phyloP scores from a whole-genome alignment of 768 basidiomycete species.

The Lactarius indigo region DNA sequence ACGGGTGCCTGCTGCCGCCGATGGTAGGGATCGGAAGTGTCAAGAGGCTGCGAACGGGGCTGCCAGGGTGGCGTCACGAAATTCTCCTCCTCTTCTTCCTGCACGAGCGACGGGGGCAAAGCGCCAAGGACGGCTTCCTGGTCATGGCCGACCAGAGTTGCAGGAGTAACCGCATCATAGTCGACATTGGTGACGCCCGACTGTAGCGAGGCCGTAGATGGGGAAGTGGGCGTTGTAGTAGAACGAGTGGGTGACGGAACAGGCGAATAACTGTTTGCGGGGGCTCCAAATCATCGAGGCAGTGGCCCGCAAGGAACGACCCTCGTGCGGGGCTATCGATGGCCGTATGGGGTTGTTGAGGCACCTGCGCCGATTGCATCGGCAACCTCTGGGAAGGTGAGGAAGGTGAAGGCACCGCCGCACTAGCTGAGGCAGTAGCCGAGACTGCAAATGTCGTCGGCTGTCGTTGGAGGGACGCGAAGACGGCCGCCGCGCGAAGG shows the following conservation, averaged over 20 bases:
- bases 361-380: background rate
- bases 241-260: conserved; percentile 19
- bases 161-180: background rate
- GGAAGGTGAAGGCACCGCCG: background rate
- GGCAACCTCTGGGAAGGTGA: background rate
- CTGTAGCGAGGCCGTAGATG: conserved; percentile 10
- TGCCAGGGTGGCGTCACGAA: conserved; percentile 23
- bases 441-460: background rate
- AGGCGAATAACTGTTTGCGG: conserved; percentile 6
- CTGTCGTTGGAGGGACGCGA: background rate
- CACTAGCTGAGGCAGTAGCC: background rate
- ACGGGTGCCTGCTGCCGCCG: conserved; percentile 15
- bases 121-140: background rate
- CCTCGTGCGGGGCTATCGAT: conserved; percentile 6
- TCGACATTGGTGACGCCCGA: conserved; percentile 9
- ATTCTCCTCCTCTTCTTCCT: conserved; percentile 21
- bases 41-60: conserved; percentile 11
- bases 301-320: conserved; percentile 14
- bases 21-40: conserved; percentile 9
- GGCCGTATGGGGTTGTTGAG: background rate
- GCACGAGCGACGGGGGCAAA: conserved; percentile 15
- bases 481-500: background rate
- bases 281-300: conserved; percentile 18
- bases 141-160: background rate
- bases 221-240: conserved; percentile 9